Base-by-base conservation (phyloP, 116 monocot genomes). In the Posidonia oceanica region DNA sequence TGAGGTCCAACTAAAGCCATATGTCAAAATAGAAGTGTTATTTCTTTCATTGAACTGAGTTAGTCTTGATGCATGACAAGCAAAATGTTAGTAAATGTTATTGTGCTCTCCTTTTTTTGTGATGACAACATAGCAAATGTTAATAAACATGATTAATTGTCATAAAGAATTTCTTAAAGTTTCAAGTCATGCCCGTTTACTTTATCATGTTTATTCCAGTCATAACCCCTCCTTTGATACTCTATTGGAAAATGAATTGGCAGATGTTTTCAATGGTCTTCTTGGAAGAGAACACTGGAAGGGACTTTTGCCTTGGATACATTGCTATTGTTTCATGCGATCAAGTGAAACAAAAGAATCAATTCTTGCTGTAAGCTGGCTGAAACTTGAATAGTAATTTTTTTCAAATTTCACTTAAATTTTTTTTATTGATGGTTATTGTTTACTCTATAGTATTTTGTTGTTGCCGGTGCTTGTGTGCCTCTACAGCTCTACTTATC, bases 291-390 rank as follows among this genome's bases (percentile, higher is more conserved):
- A 87, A 71, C 71, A 77, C 73, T 98, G 97, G 93, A 92, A 76
- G 36, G 93, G 92, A 22, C 52, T 69, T 57, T 77, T 98, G 67
- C 97, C 97, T 51, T 89, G 80, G 80, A 78, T 98, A 69, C 93
- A 98, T 74, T 98, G 93, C 71, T 98, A 98, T 72, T 89, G 92
- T 73, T 98, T 98, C 76, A 86, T 98, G 71, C 89, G 97, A 51
- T 80, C 90, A 82, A 86, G 69, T 76, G 89, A 98, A 85, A 85
- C 85, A 23, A 72, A 80, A 76, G 87, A 87, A 73, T 80, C 82
- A 18, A 79, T 92, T 72, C 64, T 92, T 68, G 63, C 82, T 72
- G 97, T 98, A 74, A 87, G 78, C 17, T 52, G 52, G 48, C 13
- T 21, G 52, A 12, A 21, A 68, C 52, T 53, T 52, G 42, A 29